Percentiles rank a stretch among this genome's conserved stretches.
Conservation (phyloP, 1,284 basidiomycete genomes). For the Pseudozyma tsukubaensis region DNA sequence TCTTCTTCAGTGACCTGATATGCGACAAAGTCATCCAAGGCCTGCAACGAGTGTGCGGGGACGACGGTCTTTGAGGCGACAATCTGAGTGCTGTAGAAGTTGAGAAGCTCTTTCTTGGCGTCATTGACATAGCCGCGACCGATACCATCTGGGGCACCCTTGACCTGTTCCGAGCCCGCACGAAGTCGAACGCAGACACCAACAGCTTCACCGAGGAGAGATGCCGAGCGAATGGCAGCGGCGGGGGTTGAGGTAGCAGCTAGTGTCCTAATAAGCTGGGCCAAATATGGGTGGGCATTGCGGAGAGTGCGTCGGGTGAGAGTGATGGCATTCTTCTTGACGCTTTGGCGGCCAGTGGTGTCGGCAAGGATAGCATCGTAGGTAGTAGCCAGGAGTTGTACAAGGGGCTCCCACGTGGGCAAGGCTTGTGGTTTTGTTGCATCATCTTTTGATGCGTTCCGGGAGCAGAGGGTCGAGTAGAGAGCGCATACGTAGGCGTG, state of each 20-base stretch:
- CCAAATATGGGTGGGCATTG: slow-evolving; percentile 42
- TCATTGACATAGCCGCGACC: slow-evolving; percentile 43
- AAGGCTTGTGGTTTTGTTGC: slow-evolving; percentile 8
- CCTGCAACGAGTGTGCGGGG: slow-evolving; percentile 34
- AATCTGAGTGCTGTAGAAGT: slow-evolving; percentile 58
- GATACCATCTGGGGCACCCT: slow-evolving; percentile 47
- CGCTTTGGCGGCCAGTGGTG: slow-evolving; percentile 17
- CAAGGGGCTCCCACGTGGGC: slow-evolving; percentile 38
- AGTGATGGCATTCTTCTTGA: slow-evolving; percentile 34
- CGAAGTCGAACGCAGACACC: slow-evolving; percentile 54
- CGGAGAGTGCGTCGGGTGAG: slow-evolving; percentile 48
- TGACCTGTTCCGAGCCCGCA: slow-evolving; percentile 48
- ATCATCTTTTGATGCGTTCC: slow-evolving; percentile 64
- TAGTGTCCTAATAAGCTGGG: slow-evolving; percentile 45
- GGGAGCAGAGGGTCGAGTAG: slow-evolving; percentile 72
- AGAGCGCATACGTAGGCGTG: slow-evolving; percentile 79
- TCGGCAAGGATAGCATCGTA: slow-evolving; percentile 48
- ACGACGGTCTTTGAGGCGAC: slow-evolving; percentile 57
- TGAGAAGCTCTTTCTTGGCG: slow-evolving; percentile 45
- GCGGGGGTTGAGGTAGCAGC: slow-evolving; percentile 31
- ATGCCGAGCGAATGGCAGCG: slow-evolving; percentile 36
- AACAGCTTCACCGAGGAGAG: slow-evolving; percentile 54
- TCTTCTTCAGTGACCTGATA: slow-evolving; percentile 48
- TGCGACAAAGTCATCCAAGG: slow-evolving; percentile 58
- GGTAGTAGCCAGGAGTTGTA: slow-evolving; percentile 48